Conservation (phyloP, 2,329 filamentous ascomycete species). For the Calycina herbarum region DNA sequence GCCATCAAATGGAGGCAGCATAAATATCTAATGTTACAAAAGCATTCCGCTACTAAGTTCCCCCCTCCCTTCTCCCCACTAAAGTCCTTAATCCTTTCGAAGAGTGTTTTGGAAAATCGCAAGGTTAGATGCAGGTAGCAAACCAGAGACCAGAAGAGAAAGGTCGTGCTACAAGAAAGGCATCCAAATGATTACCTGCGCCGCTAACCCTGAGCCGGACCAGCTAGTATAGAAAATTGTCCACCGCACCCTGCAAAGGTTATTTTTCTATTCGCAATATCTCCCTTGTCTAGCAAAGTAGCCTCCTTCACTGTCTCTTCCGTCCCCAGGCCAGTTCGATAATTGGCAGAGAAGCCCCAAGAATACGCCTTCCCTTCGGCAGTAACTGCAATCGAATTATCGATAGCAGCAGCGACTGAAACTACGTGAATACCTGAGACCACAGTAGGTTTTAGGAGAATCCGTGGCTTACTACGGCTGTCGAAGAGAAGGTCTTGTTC, state of each 20-base stretch:
- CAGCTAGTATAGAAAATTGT: slow-evolving; percentile 71
- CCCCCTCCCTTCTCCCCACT: no score
- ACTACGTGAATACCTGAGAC: slow-evolving; percentile 57
- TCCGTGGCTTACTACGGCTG: slow-evolving; percentile 64
- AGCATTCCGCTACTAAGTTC: no score
- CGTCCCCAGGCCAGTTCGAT: slow-evolving; percentile 75
- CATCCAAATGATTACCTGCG: no score
- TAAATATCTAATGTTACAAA: no score
- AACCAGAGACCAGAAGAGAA: no score
- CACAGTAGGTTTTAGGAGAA: slow-evolving; percentile 65
- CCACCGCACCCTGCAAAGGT: slow-evolving; percentile 78
- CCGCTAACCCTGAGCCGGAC: slow-evolving; percentile 25
- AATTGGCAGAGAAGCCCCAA: slow-evolving; percentile 80
- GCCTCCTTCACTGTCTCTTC: slow-evolving; percentile 76
- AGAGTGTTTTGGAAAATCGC: no score
- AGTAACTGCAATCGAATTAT: slow-evolving; percentile 72
- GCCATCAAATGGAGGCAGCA: no score
- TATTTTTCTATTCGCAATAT: slow-evolving; percentile 72
- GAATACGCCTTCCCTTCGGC: slow-evolving; percentile 68
- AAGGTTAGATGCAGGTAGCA: no score
- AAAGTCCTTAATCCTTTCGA: no score
- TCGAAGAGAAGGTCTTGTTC: slow-evolving; percentile 64
- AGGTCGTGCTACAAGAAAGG: no score
- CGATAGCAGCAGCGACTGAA: slow-evolving; percentile 63
- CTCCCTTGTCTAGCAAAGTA: slow-evolving; percentile 80